Evolutionary conservation across 2,329 filamentous ascomycete species (phyloP).

Genomic region (Diaporthe vexans): DNA sequence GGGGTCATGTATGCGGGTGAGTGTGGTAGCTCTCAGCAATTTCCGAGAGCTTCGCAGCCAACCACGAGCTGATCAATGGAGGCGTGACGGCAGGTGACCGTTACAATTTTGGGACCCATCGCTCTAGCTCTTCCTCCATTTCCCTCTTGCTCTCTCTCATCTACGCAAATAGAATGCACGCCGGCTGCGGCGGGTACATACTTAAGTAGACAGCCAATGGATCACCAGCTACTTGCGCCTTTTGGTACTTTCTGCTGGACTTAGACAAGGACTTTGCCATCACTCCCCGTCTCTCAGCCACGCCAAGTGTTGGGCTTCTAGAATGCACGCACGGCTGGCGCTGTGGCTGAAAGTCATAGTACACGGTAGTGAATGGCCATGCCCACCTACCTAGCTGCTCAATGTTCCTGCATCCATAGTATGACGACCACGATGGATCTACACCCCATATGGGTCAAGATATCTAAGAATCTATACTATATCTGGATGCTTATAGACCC

Average conservation of each 20-base stretch:
- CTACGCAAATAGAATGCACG: not conserved
- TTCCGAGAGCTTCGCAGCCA: slow-evolving; percentile 24
- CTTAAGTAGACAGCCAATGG: not conserved
- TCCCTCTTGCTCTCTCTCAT: not conserved
- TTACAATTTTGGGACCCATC: not conserved
- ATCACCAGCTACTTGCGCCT: not conserved
- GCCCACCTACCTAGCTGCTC: not conserved
- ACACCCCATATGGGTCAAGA: not conserved
- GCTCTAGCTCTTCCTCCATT: not conserved
- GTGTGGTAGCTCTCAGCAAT: slow-evolving; percentile 19
- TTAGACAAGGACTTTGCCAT: not conserved
- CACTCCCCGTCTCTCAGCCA: not conserved
- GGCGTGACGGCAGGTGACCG: slow-evolving; percentile 15
- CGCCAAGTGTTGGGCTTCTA: not conserved
- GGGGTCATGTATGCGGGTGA: not conserved
- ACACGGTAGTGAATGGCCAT: not conserved
- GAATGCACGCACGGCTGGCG: not conserved
- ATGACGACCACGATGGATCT: not conserved
- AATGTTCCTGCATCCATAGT: not conserved
- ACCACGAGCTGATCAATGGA: slow-evolving; percentile 19
- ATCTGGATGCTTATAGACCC: slow-evolving; percentile 9
- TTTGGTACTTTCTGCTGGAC: not conserved
- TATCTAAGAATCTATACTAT: not conserved
- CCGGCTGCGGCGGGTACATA: not conserved
- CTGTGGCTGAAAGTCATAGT: not conserved